Evolutionary conservation across 148 eudicot species (phyloP).

Genomic region (Hydrangea macrophylla): DNA sequence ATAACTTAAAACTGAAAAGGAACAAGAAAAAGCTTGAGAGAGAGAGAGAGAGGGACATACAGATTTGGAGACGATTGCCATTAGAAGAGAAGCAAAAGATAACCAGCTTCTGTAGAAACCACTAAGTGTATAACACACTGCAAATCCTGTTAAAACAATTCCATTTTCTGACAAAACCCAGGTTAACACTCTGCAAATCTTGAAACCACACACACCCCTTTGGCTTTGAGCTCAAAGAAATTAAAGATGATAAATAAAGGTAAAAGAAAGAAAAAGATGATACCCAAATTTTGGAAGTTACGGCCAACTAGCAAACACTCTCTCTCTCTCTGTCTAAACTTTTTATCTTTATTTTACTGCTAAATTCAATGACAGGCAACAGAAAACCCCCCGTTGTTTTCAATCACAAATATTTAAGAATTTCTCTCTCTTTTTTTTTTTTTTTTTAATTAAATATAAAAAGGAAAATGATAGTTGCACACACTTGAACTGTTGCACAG

Average conservation of each 20-base stretch:
- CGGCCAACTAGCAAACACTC: background rate
- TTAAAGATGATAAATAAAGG: background rate
- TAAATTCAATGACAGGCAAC: background rate
- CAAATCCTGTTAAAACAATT: conserved; percentile 7
- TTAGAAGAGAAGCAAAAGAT: background rate
- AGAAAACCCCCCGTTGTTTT: background rate
- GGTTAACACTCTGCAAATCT: background rate
- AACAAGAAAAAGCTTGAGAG: background rate
- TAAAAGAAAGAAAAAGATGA: background rate
- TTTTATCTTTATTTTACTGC: background rate
- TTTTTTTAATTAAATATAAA: too few relatives aligned
- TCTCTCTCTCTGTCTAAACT: background rate
- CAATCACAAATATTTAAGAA: background rate
- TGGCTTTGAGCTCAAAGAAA: background rate
- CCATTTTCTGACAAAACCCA: conserved; percentile 13
- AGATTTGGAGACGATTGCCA: conserved; percentile 7
- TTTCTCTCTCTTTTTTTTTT: too few relatives aligned
- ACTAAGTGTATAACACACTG: background rate
- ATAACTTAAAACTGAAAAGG: background rate
- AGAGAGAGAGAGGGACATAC: conserved; percentile 16
- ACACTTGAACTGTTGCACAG: background rate
- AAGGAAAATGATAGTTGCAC: background rate
- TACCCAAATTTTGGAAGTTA: conserved; percentile 4
- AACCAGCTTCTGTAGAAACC: background rate
- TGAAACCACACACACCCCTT: conserved; percentile 5